Percentiles rank a stretch among this genome's conserved stretches.
These are phyloP conservation scores for Lentinula guzmanii DNA, from an alignment of 768 basidiomycete species.

Conservation along the genomic window DNA sequence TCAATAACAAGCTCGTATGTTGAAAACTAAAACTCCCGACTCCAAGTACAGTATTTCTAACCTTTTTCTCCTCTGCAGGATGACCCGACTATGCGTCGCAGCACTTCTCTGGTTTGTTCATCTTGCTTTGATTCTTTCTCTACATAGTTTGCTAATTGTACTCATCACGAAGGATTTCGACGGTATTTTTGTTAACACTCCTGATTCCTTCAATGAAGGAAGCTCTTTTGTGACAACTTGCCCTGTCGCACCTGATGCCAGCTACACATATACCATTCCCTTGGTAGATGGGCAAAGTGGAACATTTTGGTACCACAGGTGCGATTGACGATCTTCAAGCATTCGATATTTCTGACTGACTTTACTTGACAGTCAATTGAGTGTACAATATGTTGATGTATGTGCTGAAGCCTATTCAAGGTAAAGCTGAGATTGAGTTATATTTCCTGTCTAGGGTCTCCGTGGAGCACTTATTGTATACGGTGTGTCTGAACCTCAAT, in stretches of 20 bases:
- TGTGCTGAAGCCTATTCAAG: neutral
- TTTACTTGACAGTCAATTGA: constrained; percentile 13
- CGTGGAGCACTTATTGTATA: constrained; percentile 28
- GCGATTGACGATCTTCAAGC: constrained; percentile 1
- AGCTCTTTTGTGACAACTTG: constrained; percentile 38
- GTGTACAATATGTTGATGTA: constrained; percentile 24
- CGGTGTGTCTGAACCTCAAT: constrained; percentile 15
- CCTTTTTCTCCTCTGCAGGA: constrained; percentile 11
- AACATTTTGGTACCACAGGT: constrained; percentile 35
- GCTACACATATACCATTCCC: constrained; percentile 30
- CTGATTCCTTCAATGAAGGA: constrained; percentile 25
- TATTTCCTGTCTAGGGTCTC: constrained; percentile 16
- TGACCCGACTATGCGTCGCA: constrained; percentile 23
- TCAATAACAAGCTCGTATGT: constrained; percentile 36
- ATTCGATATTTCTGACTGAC: neutral
- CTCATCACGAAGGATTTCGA: constrained; percentile 17
- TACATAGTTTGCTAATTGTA: neutral
- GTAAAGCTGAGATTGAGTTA: neutral
- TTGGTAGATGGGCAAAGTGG: constrained; percentile 28
- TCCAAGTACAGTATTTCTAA: neutral
- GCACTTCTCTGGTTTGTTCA: constrained; percentile 14
- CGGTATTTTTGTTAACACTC: constrained; percentile 19
- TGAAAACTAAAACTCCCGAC: neutral
- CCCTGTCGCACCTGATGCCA: constrained; percentile 30
- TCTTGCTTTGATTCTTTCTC: neutral